Percentiles rank a stretch among this genome's conserved stretches.
Evolutionary conservation across 2,329 filamentous ascomycete genomes (phyloP).

Genomic region (Sporothrix curviconia): DNA sequence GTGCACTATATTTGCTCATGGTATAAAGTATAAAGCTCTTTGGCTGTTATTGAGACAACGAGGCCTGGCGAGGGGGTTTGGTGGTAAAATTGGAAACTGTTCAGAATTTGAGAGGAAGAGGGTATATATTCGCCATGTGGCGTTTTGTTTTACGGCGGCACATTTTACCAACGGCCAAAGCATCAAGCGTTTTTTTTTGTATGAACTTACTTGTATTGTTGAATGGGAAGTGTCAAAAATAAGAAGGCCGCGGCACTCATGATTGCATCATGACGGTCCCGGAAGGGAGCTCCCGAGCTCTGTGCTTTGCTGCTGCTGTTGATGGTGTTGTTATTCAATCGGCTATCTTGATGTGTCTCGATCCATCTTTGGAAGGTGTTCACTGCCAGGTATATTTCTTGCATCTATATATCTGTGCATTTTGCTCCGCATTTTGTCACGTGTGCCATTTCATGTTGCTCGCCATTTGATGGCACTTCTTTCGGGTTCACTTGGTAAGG

Average conservation of each 20-base stretch:
- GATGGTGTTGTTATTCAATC: neutral
- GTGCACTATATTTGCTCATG: too few species aligned
- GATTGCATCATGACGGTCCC: neutral
- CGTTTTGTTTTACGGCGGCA: too few species aligned
- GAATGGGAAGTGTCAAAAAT: neutral
- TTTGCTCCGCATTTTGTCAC: neutral
- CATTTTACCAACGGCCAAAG: neutral
- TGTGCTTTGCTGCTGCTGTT: neutral
- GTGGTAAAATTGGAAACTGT: too few species aligned
- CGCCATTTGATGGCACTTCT: too few species aligned
- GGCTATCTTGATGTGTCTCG: neutral
- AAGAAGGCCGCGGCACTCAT: neutral
- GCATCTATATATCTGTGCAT: neutral
- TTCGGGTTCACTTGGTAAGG: too few species aligned
- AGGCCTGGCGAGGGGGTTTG: too few species aligned
- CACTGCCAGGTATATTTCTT: slow-evolving; percentile 1
- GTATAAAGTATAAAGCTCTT: too few species aligned
- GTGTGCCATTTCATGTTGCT: neutral
- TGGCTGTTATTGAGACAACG: too few species aligned
- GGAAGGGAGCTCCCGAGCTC: neutral
- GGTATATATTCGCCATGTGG: neutral
- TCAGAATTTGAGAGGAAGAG: neutral
- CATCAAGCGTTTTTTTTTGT: slow-evolving; percentile 2
- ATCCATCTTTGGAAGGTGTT: too few species aligned
- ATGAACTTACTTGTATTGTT: too few species aligned